Base-by-base conservation (phyloP, 78 protist genomes). In the Dictyostelium firmibasis region DNA sequence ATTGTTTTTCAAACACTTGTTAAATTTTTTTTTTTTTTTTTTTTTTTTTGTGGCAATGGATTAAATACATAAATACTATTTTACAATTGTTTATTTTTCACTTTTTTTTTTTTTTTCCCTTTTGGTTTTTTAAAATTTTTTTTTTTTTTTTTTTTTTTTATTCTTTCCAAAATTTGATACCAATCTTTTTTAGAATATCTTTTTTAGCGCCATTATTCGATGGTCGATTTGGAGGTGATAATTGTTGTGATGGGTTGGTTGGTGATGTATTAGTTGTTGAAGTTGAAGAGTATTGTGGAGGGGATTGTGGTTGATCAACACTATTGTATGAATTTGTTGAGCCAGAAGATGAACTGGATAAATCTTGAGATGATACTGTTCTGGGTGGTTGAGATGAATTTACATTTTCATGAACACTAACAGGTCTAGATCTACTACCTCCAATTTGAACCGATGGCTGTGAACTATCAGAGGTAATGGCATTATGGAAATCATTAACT, bases 161-260 rank as follows among this genome's bases (percentile, higher is more conserved):
- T 29, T 72, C 79, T 72, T 72, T 72, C 79, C 79, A 72, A 72
- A 72, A 72, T 72, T 72, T 72, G 5, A 72, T 72, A 33, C 79
- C 79, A 33, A 72, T 72, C 35, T 72, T 72, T 18, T 72, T 72
- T 31, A 72, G 36, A 31, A 72, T 72, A 67, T 67, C 75, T 67
- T 67, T 67, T 72, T 72, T 72, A 25, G 38, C 74, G 31, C 74
- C 75, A 67, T 13, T 67, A 27, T 25, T 27, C 0, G 75, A 67
- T 67, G 75, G 75, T 67, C 27, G 75, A 11, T 67, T 25, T 72
- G 43, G 43, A 33, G 79, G 43, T 31, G 79, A 72, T 16, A 16
- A 8, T 57, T 57, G 67, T 20, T 57, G 67, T 14, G 67, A 57
- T 57, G 67, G 5, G 5, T 14, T 57, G 16, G 53, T 9, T 67